Percentiles rank a stretch among this genome's conserved stretches.
phyloP scores from a whole-genome alignment of 2,329 filamentous ascomycete species.

The Trichophyton verrucosum region DNA sequence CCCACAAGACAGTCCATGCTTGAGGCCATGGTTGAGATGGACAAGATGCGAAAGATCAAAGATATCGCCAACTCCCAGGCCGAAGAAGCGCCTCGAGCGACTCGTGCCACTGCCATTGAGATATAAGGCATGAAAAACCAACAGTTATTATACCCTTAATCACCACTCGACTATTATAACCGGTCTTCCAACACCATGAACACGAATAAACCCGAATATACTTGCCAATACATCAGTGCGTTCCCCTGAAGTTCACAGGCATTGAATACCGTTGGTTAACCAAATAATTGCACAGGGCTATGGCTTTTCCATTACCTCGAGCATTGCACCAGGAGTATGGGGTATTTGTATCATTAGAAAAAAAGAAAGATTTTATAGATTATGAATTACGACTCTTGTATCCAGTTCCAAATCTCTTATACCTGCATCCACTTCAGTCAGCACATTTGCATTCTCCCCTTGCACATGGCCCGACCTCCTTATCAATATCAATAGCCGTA shows the following conservation, averaged over 20 bases:
- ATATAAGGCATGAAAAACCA: not conserved
- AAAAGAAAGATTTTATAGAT: not conserved
- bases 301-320: not conserved
- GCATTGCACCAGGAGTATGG: not conserved
- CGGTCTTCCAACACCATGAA: not conserved
- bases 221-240: not conserved
- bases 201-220: not conserved
- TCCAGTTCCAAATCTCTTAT: not conserved
- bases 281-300: not conserved
- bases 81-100: not conserved
- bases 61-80: not conserved
- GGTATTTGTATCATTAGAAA: not conserved
- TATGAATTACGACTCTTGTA: not conserved
- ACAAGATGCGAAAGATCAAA: conserved; percentile 12
- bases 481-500: conserved; percentile 35
- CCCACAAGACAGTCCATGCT: conserved; percentile 65
- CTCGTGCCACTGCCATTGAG: not conserved
- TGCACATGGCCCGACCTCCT: conserved; percentile 33
- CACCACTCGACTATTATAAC: not conserved
- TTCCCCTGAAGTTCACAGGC: not conserved
- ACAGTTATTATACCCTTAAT: not conserved
- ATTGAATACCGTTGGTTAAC: not conserved
- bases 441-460: conserved; percentile 23
- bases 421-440: not conserved
- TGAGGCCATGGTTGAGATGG: conserved; percentile 39